Conservation (phyloP, 148 eudicot species). For the Rhododendron vialii region DNA sequence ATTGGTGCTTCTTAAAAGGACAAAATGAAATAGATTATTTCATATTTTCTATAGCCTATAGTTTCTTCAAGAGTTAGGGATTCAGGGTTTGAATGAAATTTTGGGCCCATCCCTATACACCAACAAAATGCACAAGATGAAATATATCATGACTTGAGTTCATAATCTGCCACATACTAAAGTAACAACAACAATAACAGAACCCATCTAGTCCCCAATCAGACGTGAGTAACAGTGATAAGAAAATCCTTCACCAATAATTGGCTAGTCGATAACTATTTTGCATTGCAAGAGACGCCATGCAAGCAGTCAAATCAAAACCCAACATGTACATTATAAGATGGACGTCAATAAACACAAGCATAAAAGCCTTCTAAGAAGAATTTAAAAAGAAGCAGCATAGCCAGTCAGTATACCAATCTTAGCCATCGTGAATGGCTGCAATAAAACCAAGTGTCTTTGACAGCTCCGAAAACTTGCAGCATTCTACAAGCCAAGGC, state of each 20-base stretch:
- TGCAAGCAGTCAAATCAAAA: background rate
- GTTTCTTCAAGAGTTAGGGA: background rate
- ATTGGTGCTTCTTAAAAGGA: background rate
- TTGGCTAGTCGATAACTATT: background rate
- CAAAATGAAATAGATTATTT: background rate
- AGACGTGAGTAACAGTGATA: background rate
- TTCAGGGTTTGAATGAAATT: background rate
- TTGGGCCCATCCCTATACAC: background rate
- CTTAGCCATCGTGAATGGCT: slow-evolving; percentile 36
- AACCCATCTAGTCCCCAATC: too few species aligned
- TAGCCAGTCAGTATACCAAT: slow-evolving; percentile 30
- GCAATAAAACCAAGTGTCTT: slow-evolving; percentile 57
- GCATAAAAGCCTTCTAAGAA: background rate
- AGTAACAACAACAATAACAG: too few species aligned
- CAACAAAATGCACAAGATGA: background rate
- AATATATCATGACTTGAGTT: background rate
- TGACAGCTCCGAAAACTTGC: slow-evolving; percentile 49
- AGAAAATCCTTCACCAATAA: background rate
- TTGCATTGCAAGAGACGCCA: background rate
- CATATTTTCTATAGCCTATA: background rate
- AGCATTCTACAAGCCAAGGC: slow-evolving; percentile 70
- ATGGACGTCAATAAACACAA: background rate
- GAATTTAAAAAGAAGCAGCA: background rate
- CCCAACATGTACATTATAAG: background rate
- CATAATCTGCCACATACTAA: background rate